Percentiles rank a stretch among this genome's conserved stretches.
Evolutionary conservation across 108 stramenopile genomes (phyloP).

Genomic region (Nitzschia sp.): DNA sequence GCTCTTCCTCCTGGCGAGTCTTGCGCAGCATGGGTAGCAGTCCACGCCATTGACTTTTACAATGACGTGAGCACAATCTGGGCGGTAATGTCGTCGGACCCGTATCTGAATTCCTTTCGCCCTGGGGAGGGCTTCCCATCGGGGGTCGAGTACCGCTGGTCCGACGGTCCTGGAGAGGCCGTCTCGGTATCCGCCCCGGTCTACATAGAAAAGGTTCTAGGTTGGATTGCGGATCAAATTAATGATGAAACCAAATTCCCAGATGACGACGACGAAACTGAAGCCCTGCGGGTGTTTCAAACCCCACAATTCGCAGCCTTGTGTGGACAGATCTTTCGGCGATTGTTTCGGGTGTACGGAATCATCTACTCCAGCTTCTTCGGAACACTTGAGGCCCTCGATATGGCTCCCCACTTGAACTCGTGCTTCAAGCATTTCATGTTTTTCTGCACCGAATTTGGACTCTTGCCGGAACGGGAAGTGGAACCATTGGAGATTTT

Average conservation of each 20-base stretch:
- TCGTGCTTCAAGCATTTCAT: conserved; percentile 93
- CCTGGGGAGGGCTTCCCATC: conserved; percentile 91
- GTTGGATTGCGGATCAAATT: conserved; percentile 90
- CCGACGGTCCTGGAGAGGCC: conserved; percentile 62
- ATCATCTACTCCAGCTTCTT: conserved; percentile 90
- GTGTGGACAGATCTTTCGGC: conserved; percentile 85
- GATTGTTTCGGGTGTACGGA: conserved; percentile 91
- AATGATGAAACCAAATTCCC: conserved; percentile 91
- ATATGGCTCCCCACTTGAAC: conserved; percentile 91
- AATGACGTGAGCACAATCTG: conserved; percentile 89
- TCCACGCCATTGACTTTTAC: conserved; percentile 92
- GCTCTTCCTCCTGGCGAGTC: conserved; percentile 88
- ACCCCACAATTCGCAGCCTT: conserved; percentile 88
- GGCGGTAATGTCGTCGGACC: conserved; percentile 91
- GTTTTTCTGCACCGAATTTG: conserved; percentile 92
- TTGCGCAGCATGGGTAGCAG: conserved; percentile 92
- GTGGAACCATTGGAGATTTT: conserved; percentile 87
- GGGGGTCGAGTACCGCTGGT: conserved; percentile 90
- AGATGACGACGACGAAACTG: conserved; percentile 88
- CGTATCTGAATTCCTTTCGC: conserved; percentile 80
- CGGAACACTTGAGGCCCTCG: conserved; percentile 86
- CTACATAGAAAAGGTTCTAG: conserved; percentile 85
- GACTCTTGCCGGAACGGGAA: conserved; percentile 87
- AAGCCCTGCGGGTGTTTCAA: conserved; percentile 82
- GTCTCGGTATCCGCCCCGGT: conserved; percentile 81